Conservation (phyloP, 2,329 filamentous ascomycete genomes). For the Rhinocladiella mackenziei region DNA sequence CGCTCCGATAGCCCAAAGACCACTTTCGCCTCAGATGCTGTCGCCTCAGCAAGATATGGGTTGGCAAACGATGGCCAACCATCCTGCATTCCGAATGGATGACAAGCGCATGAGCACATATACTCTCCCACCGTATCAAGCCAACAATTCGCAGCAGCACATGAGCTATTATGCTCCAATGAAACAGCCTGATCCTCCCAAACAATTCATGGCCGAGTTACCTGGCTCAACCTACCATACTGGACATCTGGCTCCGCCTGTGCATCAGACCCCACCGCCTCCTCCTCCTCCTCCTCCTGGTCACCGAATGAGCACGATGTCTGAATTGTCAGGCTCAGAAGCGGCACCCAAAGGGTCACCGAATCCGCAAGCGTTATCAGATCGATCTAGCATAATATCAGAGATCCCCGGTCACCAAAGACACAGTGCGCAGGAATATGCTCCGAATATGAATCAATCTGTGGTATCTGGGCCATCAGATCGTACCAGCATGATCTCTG, state of each 20-base stretch:
- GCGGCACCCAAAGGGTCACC: constrained; percentile 15
- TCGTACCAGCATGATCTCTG: constrained; percentile 18
- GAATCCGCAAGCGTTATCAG: constrained; percentile 16
- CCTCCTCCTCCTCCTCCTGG: no score
- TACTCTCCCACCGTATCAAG: constrained; percentile 11
- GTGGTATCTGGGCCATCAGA: constrained; percentile 14
- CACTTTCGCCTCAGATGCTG: constrained; percentile 23
- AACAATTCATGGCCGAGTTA: constrained; percentile 25
- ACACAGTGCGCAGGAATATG: constrained; percentile 6
- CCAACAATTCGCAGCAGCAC: constrained; percentile 6
- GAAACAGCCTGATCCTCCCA: constrained; percentile 12
- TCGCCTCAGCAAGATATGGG: constrained; percentile 22
- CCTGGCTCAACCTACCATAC: constrained; percentile 22
- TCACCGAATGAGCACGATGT: constrained; percentile 20
- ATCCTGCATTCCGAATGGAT: constrained; percentile 23
- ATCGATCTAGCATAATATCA: constrained; percentile 10
- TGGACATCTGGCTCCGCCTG: constrained; percentile 9
- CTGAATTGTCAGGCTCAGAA: constrained; percentile 20
- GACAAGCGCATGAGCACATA: constrained; percentile 17
- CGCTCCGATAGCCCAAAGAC: constrained; percentile 8
- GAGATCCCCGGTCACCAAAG: constrained; percentile 8
- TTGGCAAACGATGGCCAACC: constrained; percentile 23
- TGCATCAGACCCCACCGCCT: constrained; percentile 1
- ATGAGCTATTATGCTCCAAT: constrained; percentile 17
- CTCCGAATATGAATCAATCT: constrained; percentile 4